Evolutionary conservation across 192 early-diverging fungal genomes (phyloP).

Genomic region (Coemansia sp.): DNA sequence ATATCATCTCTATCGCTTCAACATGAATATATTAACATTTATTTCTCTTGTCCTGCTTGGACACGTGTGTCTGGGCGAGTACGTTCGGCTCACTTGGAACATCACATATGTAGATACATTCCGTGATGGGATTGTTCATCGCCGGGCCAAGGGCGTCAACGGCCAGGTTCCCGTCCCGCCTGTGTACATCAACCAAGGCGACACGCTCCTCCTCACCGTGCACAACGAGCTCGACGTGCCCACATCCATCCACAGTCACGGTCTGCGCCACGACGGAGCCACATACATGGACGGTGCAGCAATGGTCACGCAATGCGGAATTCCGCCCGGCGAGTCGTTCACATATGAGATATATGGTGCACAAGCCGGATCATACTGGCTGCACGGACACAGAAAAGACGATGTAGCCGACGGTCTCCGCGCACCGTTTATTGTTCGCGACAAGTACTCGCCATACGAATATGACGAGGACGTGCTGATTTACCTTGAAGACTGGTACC

Average conservation of each 20-base stretch:
- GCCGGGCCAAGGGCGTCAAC: constrained; percentile 64
- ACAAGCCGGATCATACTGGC: constrained; percentile 72
- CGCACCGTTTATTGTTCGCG: constrained; percentile 63
- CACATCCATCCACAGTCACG: constrained; percentile 71
- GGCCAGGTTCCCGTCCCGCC: constrained; percentile 56
- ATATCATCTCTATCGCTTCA: not conserved
- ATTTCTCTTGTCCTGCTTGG: not conserved
- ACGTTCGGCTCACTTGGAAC: constrained; percentile 53
- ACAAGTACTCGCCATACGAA: constrained; percentile 34
- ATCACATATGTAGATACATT: constrained; percentile 60
- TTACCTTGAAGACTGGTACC: constrained; percentile 70
- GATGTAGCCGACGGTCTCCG: constrained; percentile 82
- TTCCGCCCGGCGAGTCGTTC: constrained; percentile 60
- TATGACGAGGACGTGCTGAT: constrained; percentile 62
- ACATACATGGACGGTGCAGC: constrained; percentile 65
- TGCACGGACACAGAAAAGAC: constrained; percentile 63
- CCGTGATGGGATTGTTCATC: constrained; percentile 59
- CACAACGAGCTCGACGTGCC: constrained; percentile 56
- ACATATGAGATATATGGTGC: constrained; percentile 62
- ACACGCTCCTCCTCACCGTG: constrained; percentile 24
- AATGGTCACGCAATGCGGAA: constrained; percentile 70
- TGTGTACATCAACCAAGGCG: constrained; percentile 13
- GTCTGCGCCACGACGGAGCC: constrained; percentile 68
- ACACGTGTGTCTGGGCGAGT: not conserved
- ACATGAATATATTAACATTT: not conserved